phyloP scores from a whole-genome alignment of 208 protist species.

The Trypanosoma mega region DNA sequence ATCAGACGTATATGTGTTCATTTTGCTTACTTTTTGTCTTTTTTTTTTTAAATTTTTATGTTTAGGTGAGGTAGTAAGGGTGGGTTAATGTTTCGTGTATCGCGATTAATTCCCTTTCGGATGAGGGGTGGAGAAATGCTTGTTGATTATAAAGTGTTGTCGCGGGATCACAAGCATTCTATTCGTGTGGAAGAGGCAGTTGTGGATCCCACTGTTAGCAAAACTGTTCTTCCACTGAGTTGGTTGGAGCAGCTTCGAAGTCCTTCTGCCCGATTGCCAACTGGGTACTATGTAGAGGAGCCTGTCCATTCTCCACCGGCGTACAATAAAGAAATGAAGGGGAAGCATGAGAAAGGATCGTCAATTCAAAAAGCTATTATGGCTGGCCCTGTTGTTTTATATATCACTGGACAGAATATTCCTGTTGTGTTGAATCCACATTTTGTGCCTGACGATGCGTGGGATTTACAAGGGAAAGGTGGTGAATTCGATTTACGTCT shows the following conservation, averaged over 20 bases:
- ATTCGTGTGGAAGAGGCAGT: conserved; percentile 78
- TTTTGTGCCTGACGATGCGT: conserved; percentile 70
- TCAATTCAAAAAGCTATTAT: conserved; percentile 49
- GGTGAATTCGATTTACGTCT: conserved; percentile 73
- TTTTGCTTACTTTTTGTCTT: conserved; percentile 10
- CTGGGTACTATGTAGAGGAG: conserved; percentile 74
- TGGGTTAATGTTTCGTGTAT: conserved; percentile 37
- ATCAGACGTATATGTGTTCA: conserved; percentile 21
- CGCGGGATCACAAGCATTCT: conserved; percentile 70
- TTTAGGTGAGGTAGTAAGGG: too few relatives aligned
- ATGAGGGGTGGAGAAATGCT: conserved; percentile 71
- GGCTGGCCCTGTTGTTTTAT: conserved; percentile 81
- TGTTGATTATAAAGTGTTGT: conserved; percentile 84
- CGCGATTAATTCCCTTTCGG: conserved; percentile 37
- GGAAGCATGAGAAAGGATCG: background rate
- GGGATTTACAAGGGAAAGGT: conserved; percentile 26
- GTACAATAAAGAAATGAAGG: conserved; percentile 21
- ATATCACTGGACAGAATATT: conserved; percentile 74
- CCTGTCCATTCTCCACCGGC: conserved; percentile 38
- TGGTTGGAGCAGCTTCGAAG: conserved; percentile 84
- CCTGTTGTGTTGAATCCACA: conserved; percentile 74
- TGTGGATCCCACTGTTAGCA: conserved; percentile 64
- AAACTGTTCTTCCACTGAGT: conserved; percentile 61
- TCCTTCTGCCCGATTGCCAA: conserved; percentile 60
- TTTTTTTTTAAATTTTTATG: background rate